A percentile compares a stretch with the other conserved stretches of the same genome.
These are phyloP conservation scores for Geotrichum klebahnii DNA, from an alignment of 1,139 yeast genomes.

Conservation along the genomic window DNA sequence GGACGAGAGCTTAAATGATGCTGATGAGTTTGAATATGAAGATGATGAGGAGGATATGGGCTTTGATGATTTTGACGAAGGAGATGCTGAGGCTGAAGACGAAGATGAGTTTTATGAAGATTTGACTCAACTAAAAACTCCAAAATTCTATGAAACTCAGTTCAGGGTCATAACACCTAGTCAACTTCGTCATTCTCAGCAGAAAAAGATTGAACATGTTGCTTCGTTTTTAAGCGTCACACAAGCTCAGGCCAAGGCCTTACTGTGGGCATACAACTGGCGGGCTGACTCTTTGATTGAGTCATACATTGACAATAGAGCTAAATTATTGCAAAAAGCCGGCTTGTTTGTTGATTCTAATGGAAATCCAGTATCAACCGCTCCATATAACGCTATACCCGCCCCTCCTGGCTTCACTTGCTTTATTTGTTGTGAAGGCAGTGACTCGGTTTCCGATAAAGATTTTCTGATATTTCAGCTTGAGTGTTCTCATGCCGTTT, in stretches of 20 bases:
- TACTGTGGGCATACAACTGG: constrained; percentile 67
- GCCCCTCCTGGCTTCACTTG: constrained; percentile 48
- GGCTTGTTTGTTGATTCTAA: constrained; percentile 42
- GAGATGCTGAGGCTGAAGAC: constrained; percentile 12
- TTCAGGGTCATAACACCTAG: constrained; percentile 33
- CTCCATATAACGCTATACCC: constrained; percentile 27
- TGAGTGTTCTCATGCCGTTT: constrained; percentile 66
- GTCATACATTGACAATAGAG: constrained; percentile 55
- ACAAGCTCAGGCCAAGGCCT: constrained; percentile 45
- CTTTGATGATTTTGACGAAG: constrained; percentile 13
- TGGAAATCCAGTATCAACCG: constrained; percentile 20
- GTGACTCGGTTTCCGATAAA: constrained; percentile 25
- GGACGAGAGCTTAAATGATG: constrained; percentile 7
- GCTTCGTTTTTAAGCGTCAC: constrained; percentile 40
- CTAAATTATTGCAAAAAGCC: constrained; percentile 44
- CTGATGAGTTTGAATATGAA: constrained; percentile 17
- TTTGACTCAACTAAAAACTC: constrained; percentile 11
- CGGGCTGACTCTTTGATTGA: constrained; percentile 69
- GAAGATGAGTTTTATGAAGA: constrained; percentile 20
- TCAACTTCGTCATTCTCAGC: constrained; percentile 33
- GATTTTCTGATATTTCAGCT: constrained; percentile 48
- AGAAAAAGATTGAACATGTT: constrained; percentile 33
- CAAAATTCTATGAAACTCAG: constrained; percentile 30
- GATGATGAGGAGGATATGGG: constrained; percentile 11
- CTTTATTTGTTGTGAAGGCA: constrained; percentile 65